phyloP scores from a whole-genome alignment of 805 yeast species.

The Kodamaea fukazawae region DNA sequence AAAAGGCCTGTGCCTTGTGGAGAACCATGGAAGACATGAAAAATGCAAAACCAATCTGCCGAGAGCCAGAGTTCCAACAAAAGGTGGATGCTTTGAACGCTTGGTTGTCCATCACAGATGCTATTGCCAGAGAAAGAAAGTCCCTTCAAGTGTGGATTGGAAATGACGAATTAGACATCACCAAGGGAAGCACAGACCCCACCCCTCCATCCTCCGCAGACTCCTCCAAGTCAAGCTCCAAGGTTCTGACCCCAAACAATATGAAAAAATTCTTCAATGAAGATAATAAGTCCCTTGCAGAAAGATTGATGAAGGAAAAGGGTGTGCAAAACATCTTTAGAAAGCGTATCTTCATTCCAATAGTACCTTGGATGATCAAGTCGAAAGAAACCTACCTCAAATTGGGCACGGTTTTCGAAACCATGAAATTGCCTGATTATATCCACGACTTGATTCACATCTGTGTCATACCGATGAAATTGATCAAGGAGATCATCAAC shows the following conservation, averaged over 20 bases:
- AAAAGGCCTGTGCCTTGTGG: constrained; percentile 74
- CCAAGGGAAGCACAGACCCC: constrained; percentile 29
- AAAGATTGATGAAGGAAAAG: constrained; percentile 75
- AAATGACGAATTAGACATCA: constrained; percentile 69
- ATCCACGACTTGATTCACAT: constrained; percentile 62
- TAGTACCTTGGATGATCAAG: constrained; percentile 80
- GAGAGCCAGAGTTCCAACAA: constrained; percentile 57
- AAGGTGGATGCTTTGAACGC: constrained; percentile 76
- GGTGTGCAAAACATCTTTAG: constrained; percentile 71
- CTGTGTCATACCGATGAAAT: constrained; percentile 71
- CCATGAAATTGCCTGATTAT: constrained; percentile 71
- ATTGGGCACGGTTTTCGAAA: constrained; percentile 59
- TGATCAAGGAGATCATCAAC: constrained; percentile 75
- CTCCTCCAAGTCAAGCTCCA: constrained; percentile 13
- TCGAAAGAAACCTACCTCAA: constrained; percentile 69
- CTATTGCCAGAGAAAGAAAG: constrained; percentile 59
- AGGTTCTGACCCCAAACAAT: constrained; percentile 13
- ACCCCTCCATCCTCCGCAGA: constrained; percentile 15
- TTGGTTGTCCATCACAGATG: constrained; percentile 75
- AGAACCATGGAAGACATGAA: constrained; percentile 74
- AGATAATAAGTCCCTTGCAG: constrained; percentile 70
- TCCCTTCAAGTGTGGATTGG: constrained; percentile 80
- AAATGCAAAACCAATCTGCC: constrained; percentile 70
- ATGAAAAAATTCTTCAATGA: constrained; percentile 48
- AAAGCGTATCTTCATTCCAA: constrained; percentile 61